phyloP scores from a whole-genome alignment of 2,329 filamentous ascomycete genomes.

The Pseudohalonectria lignicola region DNA sequence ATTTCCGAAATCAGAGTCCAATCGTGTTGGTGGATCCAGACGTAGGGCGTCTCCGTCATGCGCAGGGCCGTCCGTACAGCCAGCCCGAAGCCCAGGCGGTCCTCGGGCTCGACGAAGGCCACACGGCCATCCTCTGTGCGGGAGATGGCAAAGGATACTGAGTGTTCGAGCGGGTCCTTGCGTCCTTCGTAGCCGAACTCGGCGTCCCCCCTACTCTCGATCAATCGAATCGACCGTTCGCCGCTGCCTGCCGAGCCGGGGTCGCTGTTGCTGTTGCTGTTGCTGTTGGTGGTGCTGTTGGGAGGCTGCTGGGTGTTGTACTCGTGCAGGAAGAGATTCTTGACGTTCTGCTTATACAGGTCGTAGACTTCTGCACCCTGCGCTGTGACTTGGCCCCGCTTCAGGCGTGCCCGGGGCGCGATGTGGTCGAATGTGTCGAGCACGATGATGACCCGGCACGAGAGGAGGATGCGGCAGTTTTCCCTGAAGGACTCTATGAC shows the following conservation, averaged over 20 bases:
- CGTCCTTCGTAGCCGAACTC: conserved; percentile 32
- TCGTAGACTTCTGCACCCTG: conserved; percentile 29
- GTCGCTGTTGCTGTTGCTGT: background rate
- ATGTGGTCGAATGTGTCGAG: conserved; percentile 41
- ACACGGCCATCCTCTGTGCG: conserved; percentile 23
- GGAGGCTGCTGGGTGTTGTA: background rate
- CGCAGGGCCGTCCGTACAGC: conserved; percentile 41
- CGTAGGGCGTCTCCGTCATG: conserved; percentile 33
- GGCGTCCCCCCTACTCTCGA: conserved; percentile 20
- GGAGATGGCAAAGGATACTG: conserved; percentile 22
- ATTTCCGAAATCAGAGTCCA: conserved; percentile 36
- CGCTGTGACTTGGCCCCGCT: conserved; percentile 39
- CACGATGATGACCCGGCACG: conserved; percentile 36
- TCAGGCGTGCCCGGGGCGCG: conserved; percentile 29
- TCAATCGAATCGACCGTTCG: no score
- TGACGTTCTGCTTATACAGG: conserved; percentile 36
- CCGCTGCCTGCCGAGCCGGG: no score
- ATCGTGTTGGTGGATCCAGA: conserved; percentile 49
- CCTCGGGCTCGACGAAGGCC: conserved; percentile 35
- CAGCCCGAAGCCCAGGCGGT: conserved; percentile 39
- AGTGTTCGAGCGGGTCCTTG: conserved; percentile 18
- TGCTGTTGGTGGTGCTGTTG: background rate
- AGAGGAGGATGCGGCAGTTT: conserved; percentile 27
- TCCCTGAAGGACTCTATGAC: conserved; percentile 32
- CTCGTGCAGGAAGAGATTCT: conserved; percentile 21